Percentiles rank a stretch among this genome's conserved stretches.
phyloP scores from a whole-genome alignment of 106 monocot genomes.

The Alisma plantagoaquatica region DNA sequence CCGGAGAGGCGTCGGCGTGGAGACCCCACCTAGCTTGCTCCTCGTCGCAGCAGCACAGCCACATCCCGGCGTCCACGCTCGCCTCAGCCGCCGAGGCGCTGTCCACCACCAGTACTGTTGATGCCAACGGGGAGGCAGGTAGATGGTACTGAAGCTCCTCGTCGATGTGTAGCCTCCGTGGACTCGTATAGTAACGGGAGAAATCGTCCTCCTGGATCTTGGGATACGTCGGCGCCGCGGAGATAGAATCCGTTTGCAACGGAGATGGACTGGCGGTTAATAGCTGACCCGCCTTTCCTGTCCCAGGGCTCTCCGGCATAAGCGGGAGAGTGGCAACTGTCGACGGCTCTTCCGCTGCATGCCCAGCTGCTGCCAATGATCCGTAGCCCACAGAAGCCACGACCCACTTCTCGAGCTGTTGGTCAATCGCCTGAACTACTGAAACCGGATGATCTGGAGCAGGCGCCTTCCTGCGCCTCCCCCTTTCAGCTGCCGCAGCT shows the following conservation, averaged over 20 bases:
- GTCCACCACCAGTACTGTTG: slow-evolving; percentile 59
- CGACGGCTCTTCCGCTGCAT: neutral
- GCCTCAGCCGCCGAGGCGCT: slow-evolving; percentile 39
- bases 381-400: too few species aligned
- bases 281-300: too few species aligned
- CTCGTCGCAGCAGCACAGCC: neutral
- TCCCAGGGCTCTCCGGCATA: neutral
- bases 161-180: slow-evolving; percentile 15
- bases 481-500: too few species aligned
- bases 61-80: neutral
- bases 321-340: neutral
- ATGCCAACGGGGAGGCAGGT: too few species aligned
- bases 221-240: too few species aligned
- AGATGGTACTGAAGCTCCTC: too few species aligned
- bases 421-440: too few species aligned
- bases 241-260: too few species aligned
- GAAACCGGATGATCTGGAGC: too few species aligned
- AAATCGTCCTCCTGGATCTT: too few species aligned
- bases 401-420: neutral
- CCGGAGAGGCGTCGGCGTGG: slow-evolving; percentile 39
- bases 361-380: too few species aligned
- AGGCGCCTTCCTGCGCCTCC: neutral
- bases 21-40: slow-evolving; percentile 10
- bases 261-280: too few species aligned
- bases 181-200: neutral